Evolutionary conservation across 2,329 filamentous ascomycete genomes (phyloP).

Genomic region (Cercospora zeina): DNA sequence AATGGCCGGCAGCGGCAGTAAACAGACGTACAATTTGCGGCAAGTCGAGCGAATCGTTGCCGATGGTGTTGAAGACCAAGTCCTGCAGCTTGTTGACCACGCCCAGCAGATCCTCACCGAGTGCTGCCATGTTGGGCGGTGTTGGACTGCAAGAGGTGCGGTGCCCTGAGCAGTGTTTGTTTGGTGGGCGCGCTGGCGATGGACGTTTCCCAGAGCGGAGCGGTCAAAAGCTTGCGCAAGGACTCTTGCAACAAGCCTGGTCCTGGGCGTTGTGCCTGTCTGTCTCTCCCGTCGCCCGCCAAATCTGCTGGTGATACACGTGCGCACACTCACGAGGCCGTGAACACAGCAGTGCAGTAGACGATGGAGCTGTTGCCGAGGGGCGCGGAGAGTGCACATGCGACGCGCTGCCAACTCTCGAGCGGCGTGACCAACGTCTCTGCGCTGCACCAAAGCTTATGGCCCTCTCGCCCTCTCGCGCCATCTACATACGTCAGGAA

Average conservation of each 20-base stretch:
- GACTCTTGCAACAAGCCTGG: background rate
- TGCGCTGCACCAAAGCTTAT: background rate
- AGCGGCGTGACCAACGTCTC: background rate
- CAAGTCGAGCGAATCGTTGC: constrained; percentile 94
- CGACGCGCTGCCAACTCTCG: constrained; percentile 8
- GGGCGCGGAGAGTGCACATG: background rate
- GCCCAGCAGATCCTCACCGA: constrained; percentile 91
- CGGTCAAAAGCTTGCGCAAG: constrained; percentile 10
- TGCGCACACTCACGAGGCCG: constrained; percentile 2
- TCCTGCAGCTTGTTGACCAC: constrained; percentile 99
- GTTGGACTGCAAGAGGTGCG: constrained; percentile 11
- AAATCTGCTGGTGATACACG: background rate
- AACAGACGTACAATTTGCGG: constrained; percentile 82
- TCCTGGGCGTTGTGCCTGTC: constrained; percentile 5
- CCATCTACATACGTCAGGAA: constrained; percentile 1
- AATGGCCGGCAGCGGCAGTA: constrained; percentile 20
- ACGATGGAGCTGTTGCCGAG: background rate
- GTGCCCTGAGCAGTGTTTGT: constrained; percentile 4
- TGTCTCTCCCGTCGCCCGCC: constrained; percentile 7
- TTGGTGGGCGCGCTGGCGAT: constrained; percentile 11
- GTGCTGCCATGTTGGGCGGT: constrained; percentile 69
- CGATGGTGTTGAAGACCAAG: constrained; percentile 98
- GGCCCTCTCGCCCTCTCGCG: background rate
- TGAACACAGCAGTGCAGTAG: background rate
- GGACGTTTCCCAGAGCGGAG: constrained; percentile 8